Evolutionary conservation across 106 monocot species (phyloP), one percentile per base, ranked within the genome.

Genomic region (Hemerocallis citrina): DNA sequence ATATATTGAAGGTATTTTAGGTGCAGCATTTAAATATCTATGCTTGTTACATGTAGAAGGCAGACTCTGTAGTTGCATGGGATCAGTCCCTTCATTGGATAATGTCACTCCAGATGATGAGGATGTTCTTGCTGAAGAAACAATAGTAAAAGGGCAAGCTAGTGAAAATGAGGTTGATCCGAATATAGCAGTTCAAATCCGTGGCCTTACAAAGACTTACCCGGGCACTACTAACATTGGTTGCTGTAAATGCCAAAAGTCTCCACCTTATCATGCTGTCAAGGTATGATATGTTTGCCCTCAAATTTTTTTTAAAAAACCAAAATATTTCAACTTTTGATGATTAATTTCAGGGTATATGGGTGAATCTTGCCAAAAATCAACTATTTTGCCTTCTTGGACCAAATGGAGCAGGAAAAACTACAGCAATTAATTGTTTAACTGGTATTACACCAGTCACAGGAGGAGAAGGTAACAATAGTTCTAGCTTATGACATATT

Each of bases 331-430:
- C 17, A 27, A 7, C 7, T 12, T 4, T 17, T 34, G 15, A 32
- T 57, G 33, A 33, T 2, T 34, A 30, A 52, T 45, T 66, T 19
- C 42, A 94, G 93, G 93, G 89, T 7, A 68, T 89, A 39, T 94
- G 93, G 93, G 66, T 94, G 34, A 94, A 83, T 57, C 71, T 94
- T 55, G 70, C 75, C 55, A 89, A 83, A 73, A 72, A 89, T 68
- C 93, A 89, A 61, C 71, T 93, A 30, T 93, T 93, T 75, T 93
- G 93, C 68, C 82, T 93, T 74, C 89, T 93, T 45, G 93, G 93
- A 27, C 89, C 93, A 46, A 93, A 93, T 72, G 93, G 93, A 69
- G 93, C 93, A 24, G 93, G 93, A 30, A 93, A 93, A 73, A 93
- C 93, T 42, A 93, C 93, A 59, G 70, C 68, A 5, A 93, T 93